Conservation (phyloP, 2,329 filamentous ascomycete genomes). For the Passalora sequoiae region DNA sequence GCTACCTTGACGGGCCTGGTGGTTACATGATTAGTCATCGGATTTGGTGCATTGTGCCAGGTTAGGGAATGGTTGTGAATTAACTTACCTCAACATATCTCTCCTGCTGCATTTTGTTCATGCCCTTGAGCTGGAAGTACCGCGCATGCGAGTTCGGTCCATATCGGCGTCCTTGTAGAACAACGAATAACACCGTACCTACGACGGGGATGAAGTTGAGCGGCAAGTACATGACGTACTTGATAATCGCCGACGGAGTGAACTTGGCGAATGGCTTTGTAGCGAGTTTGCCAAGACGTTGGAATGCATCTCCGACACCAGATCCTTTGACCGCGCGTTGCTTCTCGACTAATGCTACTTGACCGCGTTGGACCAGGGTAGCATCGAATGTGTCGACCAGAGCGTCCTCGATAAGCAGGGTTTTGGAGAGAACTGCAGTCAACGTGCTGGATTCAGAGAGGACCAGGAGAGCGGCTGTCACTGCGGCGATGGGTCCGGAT, state of each 20-base stretch:
- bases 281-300: constrained; percentile 53
- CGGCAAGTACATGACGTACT: constrained; percentile 80
- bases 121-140: constrained; percentile 79
- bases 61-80: too few species aligned
- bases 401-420: constrained; percentile 74
- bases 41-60: too few species aligned
- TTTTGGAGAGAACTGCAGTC: constrained; percentile 54
- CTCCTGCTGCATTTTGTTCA: constrained; percentile 60
- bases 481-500: constrained; percentile 73
- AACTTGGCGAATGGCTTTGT: constrained; percentile 52
- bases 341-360: constrained; percentile 61
- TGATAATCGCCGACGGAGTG: constrained; percentile 57
- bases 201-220: constrained; percentile 90
- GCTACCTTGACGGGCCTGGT: constrained; percentile 64
- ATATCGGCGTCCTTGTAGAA: constrained; percentile 57
- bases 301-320: constrained; percentile 47
- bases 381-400: constrained; percentile 87
- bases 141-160: constrained; percentile 55
- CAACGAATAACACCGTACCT: constrained; percentile 74
- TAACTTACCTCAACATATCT: constrained; percentile 66
- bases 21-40: too few species aligned
- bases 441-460: constrained; percentile 47
- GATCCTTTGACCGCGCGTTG: constrained; percentile 65
- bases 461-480: constrained; percentile 65
- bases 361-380: constrained; percentile 50